These are phyloP conservation scores for Russula earlei DNA, from an alignment of 768 basidiomycete species.

Conservation along the genomic window DNA sequence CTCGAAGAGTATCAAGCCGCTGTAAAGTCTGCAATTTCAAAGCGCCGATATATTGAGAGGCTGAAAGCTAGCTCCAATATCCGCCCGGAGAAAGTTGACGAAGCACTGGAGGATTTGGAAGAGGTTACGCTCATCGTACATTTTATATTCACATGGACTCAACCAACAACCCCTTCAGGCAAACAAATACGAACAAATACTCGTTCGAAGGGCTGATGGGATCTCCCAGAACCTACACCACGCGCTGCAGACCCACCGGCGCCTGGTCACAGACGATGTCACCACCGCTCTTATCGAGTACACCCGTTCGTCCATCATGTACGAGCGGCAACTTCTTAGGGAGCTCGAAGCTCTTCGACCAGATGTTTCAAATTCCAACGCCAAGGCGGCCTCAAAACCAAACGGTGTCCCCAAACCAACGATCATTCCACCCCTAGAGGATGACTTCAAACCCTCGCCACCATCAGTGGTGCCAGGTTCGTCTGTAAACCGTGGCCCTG, in stretches of 20 bases:
- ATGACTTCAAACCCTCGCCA: conserved; percentile 34
- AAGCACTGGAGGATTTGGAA: conserved; percentile 86
- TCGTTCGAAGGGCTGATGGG: conserved; percentile 79
- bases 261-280: conserved; percentile 84
- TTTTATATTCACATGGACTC: conserved; percentile 6
- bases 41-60: conserved; percentile 84
- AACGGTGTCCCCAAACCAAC: conserved; percentile 53
- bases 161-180: conserved; percentile 46
- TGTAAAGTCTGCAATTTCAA: conserved; percentile 87
- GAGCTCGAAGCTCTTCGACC: conserved; percentile 79
- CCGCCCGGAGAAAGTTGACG: conserved; percentile 76
- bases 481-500: conserved; percentile 20
- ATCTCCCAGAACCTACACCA: conserved; percentile 91
- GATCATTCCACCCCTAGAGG: conserved; percentile 55
- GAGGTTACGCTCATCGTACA: conserved; percentile 45
- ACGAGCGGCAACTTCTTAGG: conserved; percentile 78
- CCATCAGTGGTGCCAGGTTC: conserved; percentile 20
- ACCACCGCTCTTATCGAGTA: conserved; percentile 87
- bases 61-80: conserved; percentile 82
- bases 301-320: conserved; percentile 83
- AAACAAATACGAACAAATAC: conserved; percentile 76
- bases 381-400: conserved; percentile 41
- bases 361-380: conserved; percentile 62
- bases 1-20: conserved; percentile 92
- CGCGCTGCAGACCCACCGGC: conserved; percentile 76